Evolutionary conservation across 2,329 filamentous ascomycete genomes (phyloP), one percentile per base, ranked within the genome.

Genomic region (Colletotrichum somersetense): DNA sequence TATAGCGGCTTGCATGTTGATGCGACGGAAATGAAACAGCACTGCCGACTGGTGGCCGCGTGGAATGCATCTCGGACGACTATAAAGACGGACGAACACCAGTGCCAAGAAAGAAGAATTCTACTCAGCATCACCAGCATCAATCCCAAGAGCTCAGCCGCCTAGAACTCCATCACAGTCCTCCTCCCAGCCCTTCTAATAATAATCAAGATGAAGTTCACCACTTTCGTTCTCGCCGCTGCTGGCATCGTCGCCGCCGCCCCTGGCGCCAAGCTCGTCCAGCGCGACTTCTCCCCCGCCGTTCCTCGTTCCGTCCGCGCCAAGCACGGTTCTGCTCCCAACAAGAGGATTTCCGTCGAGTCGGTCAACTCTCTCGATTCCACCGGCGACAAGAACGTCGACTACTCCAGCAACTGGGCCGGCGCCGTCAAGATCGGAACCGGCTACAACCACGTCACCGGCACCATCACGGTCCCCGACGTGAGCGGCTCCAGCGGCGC

Each of bases 371-470:
- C 56, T 3, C 62, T 73, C 26, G 44, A 72, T 30, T 46, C 66
- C 35, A 12, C 48, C 26, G 52, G 50, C 33, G 42, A 57, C 26
- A 66, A 62, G 33, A 68, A 75, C 44, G 74, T 72, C 35, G 64
- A 77, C 42, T 78, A 76, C 72, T 78, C 76, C 3, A 66, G 64
- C 67, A 79, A 79, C 76, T 80, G 78, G 78, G 77, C 76, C 35
- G 79, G 79, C 11, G 77, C 77, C 23, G 77, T 80, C 61, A 74
- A 76, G 62, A 76, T 73, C 33, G 77, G 77, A 38, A 73, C 18
- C 8, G 77, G 77, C 26, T 78, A 76, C 74, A 78, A 72, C 72
- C 73, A 75, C 20, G 77, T 80, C 14, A 74, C 74, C 38, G 78
- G 78, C 12, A 80, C 78, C 62, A 76, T 80, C 65, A 78, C 72